Percentiles rank a stretch among this genome's conserved stretches.
phyloP scores from a whole-genome alignment of 768 basidiomycete genomes.

The Mycena metata region DNA sequence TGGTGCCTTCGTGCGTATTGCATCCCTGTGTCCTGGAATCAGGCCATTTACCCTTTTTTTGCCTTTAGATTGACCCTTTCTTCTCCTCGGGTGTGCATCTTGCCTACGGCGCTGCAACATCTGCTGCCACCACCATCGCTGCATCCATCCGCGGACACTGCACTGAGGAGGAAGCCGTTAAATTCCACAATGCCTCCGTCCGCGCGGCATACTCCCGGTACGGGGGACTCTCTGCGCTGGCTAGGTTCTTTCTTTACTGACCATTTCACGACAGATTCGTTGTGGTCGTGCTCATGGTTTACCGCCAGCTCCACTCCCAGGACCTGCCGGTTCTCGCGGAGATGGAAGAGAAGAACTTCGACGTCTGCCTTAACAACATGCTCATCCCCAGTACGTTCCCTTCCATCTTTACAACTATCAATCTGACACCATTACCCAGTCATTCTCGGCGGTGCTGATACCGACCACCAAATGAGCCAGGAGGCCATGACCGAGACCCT shows the following conservation, averaged over 20 bases:
- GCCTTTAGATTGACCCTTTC: constrained; percentile 64
- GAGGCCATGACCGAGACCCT: constrained; percentile 9
- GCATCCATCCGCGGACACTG: constrained; percentile 49
- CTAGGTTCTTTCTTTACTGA: no score
- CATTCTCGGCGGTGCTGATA: constrained; percentile 15
- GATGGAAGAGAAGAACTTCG: constrained; percentile 62
- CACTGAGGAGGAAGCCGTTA: constrained; percentile 47
- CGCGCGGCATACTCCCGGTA: constrained; percentile 52
- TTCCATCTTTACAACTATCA: background rate
- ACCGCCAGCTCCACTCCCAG: constrained; percentile 63
- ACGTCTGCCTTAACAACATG: constrained; percentile 58
- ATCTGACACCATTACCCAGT: no score
- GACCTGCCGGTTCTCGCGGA: constrained; percentile 55
- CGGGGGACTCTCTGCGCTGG: background rate
- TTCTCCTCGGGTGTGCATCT: constrained; percentile 67
- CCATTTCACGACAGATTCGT: constrained; percentile 51
- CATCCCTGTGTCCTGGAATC: constrained; percentile 52
- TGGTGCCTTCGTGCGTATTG: constrained; percentile 14
- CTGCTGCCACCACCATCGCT: constrained; percentile 52
- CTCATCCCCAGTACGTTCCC: constrained; percentile 48
- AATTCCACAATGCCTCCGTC: constrained; percentile 50
- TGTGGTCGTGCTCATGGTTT: constrained; percentile 62
- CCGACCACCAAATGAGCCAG: constrained; percentile 1
- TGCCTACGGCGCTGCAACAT: constrained; percentile 52
- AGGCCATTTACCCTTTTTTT: background rate